Base-by-base conservation (phyloP, 345 rosid genomes). In the Lenwebbia sp. region DNA sequence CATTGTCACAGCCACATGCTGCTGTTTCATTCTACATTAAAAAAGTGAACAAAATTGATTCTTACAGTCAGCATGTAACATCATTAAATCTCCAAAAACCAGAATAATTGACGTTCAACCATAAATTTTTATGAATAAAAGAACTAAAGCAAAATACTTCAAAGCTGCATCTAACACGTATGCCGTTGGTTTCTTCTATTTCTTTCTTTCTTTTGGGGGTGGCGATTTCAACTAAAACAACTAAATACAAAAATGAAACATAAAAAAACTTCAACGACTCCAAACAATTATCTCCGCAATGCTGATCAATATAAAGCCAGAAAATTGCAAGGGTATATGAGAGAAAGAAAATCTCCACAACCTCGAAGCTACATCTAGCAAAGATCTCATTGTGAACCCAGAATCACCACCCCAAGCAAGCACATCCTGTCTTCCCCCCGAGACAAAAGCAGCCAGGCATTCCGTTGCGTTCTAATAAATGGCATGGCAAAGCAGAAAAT, bases 311-410 rank as follows among this genome's bases (percentile, higher is more conserved):
- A 30, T 62, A 65, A 65, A 65, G 44, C 76, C 44, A 65, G 44
- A 65, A 62, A 65, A 65, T 37, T 30, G 44, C 12, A 65, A 65
- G 44, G 25, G 44, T 40, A 33, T 4, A 55, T 28, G 74, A 65
- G 76, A 65, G 76, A 65, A 65, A 65, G 47, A 44, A 70, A 33
- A 37, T 70, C 78, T 70, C 78, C 47, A 21, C 65, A 83, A 94
- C 99, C 98, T 95, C 83, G 99, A 95, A 90, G 98, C 96, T 88
- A 90, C 95, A 90, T 96, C 98, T 87, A 96, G 98, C 95, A 96
- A 92, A 90, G 94, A 95, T 92, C 94, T 92, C 97, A 96, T 93
- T 82, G 95, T 91, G 86, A 92, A 92, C 85, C 93, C 93, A 53
- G 96, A 89, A 90, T 96, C 95, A 89, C 90, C 92, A 85, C 96